Evolutionary conservation across 2,329 filamentous ascomycete species (phyloP).

Genomic region (Orbilia ellipsospora): DNA sequence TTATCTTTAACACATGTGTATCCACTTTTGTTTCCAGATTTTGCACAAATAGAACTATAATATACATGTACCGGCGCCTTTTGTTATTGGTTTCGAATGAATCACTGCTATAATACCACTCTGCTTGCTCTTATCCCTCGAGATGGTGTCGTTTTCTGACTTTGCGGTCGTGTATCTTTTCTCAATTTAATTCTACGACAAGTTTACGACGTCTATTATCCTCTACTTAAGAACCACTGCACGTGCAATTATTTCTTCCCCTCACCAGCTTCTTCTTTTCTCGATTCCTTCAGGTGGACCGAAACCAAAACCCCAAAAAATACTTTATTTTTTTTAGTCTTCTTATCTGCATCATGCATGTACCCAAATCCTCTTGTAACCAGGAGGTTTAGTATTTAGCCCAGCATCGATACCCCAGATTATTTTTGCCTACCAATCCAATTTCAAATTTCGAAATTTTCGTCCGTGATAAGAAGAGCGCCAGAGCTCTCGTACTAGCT

Average conservation of each 20-base stretch:
- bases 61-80: conserved; percentile 52
- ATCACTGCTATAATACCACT: conserved; percentile 47
- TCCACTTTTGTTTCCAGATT: neutral
- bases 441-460: conserved; percentile 8
- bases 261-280: conserved; percentile 19
- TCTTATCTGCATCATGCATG: conserved; percentile 33
- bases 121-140: conserved; percentile 7
- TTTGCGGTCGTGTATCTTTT: neutral
- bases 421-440: conserved; percentile 6
- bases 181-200: neutral
- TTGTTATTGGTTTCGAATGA: conserved; percentile 15
- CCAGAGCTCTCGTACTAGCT: conserved; percentile 47
- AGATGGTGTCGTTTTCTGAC: neutral
- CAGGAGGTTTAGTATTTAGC: neutral
- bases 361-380: neutral
- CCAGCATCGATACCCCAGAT: conserved; percentile 48
- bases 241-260: conserved; percentile 9
- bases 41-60: conserved; percentile 40
- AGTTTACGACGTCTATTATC: no score
- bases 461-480: conserved; percentile 48
- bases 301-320: no score
- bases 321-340: conserved; percentile 1
- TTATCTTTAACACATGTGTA: conserved; percentile 2
- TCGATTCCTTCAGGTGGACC: no score
- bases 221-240: neutral